These are phyloP conservation scores for Craterostigma plantagineum DNA, from an alignment of 257 asterid species.

Conservation along the genomic window DNA sequence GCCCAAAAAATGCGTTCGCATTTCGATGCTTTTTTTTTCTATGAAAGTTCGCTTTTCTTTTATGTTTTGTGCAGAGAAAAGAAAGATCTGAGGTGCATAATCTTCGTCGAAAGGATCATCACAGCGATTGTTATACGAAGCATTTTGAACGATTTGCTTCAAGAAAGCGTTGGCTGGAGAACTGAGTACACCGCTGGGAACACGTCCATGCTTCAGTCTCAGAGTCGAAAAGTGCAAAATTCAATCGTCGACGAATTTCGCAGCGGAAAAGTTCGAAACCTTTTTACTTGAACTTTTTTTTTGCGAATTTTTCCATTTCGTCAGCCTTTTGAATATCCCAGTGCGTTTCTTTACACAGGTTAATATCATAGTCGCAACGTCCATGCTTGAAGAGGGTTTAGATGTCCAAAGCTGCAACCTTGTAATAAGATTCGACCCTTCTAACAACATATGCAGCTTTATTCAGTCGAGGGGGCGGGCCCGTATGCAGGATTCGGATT, in stretches of 20 bases:
- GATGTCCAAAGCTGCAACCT: conserved; percentile 95
- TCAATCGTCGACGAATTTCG: conserved; percentile 48
- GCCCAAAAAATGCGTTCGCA: too few relatives aligned
- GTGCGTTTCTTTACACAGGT: conserved; percentile 30
- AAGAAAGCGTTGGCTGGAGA: conserved; percentile 39
- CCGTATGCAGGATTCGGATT: conserved; percentile 76
- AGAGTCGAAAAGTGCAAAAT: conserved; percentile 44
- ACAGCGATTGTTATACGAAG: conserved; percentile 49
- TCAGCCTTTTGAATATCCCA: conserved; percentile 1
- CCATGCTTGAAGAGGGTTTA: conserved; percentile 88
- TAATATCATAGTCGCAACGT: conserved; percentile 62
- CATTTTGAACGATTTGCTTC: conserved; percentile 53
- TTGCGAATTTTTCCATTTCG: background rate
- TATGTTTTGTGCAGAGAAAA: conserved; percentile 37
- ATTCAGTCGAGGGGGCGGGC: conserved; percentile 98
- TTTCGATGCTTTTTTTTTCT: too few relatives aligned
- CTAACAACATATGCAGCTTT: conserved; percentile 69
- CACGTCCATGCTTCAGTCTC: conserved; percentile 25
- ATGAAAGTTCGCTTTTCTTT: too few relatives aligned
- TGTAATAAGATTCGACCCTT: conserved; percentile 70
- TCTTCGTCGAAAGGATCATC: conserved; percentile 67
- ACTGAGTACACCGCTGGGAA: conserved; percentile 54
- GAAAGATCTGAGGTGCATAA: conserved; percentile 67
- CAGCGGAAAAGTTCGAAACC: conserved; percentile 36
- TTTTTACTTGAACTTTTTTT: background rate